phyloP scores from a whole-genome alignment of 2,329 filamentous ascomycete species.

The Beauveria rudraprayagi region DNA sequence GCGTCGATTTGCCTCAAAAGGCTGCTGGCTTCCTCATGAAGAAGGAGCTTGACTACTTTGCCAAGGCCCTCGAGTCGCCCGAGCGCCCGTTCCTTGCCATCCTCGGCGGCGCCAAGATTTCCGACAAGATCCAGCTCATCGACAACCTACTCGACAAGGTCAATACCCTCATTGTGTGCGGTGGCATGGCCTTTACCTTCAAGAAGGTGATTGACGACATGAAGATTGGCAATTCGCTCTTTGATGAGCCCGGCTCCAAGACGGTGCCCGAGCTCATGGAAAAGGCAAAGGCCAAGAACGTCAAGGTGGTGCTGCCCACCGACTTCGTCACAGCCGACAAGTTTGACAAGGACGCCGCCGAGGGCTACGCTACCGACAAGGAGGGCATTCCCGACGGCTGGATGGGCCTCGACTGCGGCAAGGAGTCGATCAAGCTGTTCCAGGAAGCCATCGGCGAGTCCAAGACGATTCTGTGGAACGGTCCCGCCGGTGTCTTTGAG shows the following conservation, averaged over 20 bases:
- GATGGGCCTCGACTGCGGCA: constrained; percentile 95
- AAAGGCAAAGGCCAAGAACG: constrained; percentile 94
- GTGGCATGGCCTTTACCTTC: constrained; percentile 99
- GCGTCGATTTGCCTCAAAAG: constrained; percentile 90
- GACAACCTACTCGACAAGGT: constrained; percentile 99
- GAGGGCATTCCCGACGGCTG: constrained; percentile 92
- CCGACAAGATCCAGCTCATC: constrained; percentile 99
- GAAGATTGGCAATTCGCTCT: constrained; percentile 83
- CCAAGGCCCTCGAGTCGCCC: constrained; percentile 87
- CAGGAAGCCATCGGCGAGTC: constrained; percentile 78
- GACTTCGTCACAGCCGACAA: constrained; percentile 97
- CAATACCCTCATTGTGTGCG: constrained; percentile 91
- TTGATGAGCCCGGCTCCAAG: constrained; percentile 89
- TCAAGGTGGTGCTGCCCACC: constrained; percentile 88
- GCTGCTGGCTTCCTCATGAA: constrained; percentile 98
- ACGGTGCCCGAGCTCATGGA: constrained; percentile 79
- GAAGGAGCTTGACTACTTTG: constrained; percentile 99
- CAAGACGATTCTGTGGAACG: constrained; percentile 99
- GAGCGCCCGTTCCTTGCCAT: constrained; percentile 97
- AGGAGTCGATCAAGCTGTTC: constrained; percentile 82
- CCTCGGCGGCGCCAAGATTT: constrained; percentile 95
- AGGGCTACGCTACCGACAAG: constrained; percentile 73
- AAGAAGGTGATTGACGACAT: constrained; percentile 96
- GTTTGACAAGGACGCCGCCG: constrained; percentile 77
- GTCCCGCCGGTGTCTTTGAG: constrained; percentile 94